Evolutionary conservation across 306 rosid species (phyloP).

Genomic region (Lathyrus sativus): DNA sequence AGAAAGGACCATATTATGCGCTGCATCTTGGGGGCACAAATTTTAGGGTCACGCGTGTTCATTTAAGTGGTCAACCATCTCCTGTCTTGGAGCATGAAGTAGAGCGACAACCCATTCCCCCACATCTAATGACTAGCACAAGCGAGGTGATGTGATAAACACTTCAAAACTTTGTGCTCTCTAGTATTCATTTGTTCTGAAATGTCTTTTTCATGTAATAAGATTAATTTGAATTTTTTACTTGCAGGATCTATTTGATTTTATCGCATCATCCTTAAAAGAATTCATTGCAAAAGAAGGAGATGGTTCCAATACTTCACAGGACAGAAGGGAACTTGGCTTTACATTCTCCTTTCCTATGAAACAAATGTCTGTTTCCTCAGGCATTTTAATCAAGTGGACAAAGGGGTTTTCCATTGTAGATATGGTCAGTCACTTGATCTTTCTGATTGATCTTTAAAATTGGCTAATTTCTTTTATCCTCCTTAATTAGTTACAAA

Average conservation of each 20-base stretch:
- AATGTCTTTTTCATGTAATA: neutral
- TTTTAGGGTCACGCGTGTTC: conserved; percentile 82
- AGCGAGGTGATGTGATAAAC: conserved; percentile 58
- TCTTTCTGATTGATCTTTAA: conserved; percentile 30
- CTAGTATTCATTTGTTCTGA: conserved; percentile 16
- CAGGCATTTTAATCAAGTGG: conserved; percentile 88
- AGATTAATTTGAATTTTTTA: conserved; percentile 33
- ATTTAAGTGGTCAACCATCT: conserved; percentile 65
- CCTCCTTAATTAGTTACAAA: conserved; percentile 3
- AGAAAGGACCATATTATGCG: conserved; percentile 81
- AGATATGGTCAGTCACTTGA: conserved; percentile 70
- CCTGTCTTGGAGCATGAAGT: conserved; percentile 58
- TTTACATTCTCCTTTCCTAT: conserved; percentile 94
- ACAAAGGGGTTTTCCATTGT: conserved; percentile 77
- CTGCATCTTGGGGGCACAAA: conserved; percentile 92
- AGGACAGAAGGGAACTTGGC: conserved; percentile 71
- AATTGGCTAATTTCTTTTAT: neutral
- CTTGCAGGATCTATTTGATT: conserved; percentile 84
- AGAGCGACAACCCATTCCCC: conserved; percentile 70
- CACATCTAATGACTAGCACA: conserved; percentile 69
- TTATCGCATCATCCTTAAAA: conserved; percentile 70
- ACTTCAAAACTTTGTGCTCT: neutral
- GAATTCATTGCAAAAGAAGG: conserved; percentile 68
- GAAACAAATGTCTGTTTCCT: conserved; percentile 71
- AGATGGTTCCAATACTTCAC: conserved; percentile 50